Conservation (phyloP, 1,284 basidiomycete species). For the Crepidotus sp. region DNA sequence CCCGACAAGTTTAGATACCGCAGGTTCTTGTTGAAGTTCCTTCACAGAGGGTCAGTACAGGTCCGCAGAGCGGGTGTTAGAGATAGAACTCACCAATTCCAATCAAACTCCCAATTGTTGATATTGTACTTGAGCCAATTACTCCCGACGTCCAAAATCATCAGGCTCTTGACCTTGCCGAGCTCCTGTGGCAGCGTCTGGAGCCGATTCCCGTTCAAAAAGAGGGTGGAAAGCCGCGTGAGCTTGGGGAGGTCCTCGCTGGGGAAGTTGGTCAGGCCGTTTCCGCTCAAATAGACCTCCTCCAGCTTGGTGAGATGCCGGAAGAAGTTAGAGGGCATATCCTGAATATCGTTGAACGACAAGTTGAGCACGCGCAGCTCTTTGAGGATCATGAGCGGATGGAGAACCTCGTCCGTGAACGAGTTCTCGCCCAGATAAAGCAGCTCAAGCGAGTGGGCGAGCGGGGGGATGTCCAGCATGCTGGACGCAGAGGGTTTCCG, state of each 20-base stretch:
- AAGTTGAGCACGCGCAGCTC: conserved; percentile 83
- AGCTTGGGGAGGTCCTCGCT: conserved; percentile 78
- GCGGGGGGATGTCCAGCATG: conserved; percentile 45
- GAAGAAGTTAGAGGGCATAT: conserved; percentile 77
- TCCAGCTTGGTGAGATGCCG: conserved; percentile 62
- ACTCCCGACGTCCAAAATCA: conserved; percentile 87
- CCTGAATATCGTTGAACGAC: conserved; percentile 93
- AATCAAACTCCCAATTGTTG: conserved; percentile 98
- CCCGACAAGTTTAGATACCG: conserved; percentile 69
- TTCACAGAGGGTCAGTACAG: conserved; percentile 25
- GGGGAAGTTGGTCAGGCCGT: conserved; percentile 85
- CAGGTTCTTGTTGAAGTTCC: conserved; percentile 94
- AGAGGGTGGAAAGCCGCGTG: conserved; percentile 64
- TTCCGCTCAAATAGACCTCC: conserved; percentile 90
- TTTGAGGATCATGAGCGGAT: conserved; percentile 65
- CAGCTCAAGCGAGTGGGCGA: conserved; percentile 66
- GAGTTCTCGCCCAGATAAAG: conserved; percentile 89
- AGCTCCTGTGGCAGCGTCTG: conserved; percentile 90
- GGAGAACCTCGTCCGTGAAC: conserved; percentile 77
- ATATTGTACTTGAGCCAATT: conserved; percentile 98
- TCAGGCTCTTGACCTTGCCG: conserved; percentile 73
- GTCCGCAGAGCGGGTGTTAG: conserved; percentile 4
- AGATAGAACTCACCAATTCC: conserved; percentile 81
- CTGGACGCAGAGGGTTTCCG: conserved; percentile 38
- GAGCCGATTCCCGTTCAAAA: conserved; percentile 91